Base-by-base conservation (phyloP, 1,284 basidiomycete genomes). In the Ceratobasidium sp. region DNA sequence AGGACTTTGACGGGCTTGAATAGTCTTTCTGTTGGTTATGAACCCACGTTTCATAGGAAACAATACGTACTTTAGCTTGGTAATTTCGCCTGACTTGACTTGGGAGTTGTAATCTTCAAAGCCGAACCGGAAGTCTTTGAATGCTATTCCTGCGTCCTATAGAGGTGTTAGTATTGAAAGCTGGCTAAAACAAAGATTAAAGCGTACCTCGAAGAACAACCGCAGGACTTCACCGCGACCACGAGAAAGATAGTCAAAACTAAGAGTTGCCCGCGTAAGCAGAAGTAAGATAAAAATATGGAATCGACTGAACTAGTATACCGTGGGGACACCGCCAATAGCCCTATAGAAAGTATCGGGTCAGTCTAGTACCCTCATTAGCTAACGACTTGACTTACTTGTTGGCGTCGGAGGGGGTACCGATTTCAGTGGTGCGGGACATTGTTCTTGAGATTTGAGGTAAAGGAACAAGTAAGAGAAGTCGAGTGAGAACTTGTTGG, bases 221-320 rank as follows among this genome's bases (percentile, higher is more conserved):
- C 69, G 69, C 29, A 72, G 4, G 45, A 72, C 69, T 36, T 72
- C 69, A 17, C 69, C 69, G 31, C 69, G 69, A n/a, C 69, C 69
- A n/a, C 69, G 69, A 29, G 69, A 72, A 1, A 22, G 29, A 31
- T 41, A 62, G 22, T 72, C 57, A 41, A 60, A 62, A 29, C 69
- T 72, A 48, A 2, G 41, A 9, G 8, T 48, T 24, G 11, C 27
- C 29, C 3, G 24, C 33, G 5, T 64, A 3, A 64, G 47, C 17
- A 29, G 1, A 48, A 45, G 27, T 33, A 33, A 19, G 15, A 47
- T 22, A n/a, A 22, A 1, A 59, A 2, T 15, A 5, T 9, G n/a
- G 45, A 31, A 47, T n/a, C 41, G 31, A 15, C 2, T 44, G 6
- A 22, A 72, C 69, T 72, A 72, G 57, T 72, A 47, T 5, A 72